Base-by-base conservation (phyloP, 73 alveolate species). In the Tetrahymena malaccensis region DNA sequence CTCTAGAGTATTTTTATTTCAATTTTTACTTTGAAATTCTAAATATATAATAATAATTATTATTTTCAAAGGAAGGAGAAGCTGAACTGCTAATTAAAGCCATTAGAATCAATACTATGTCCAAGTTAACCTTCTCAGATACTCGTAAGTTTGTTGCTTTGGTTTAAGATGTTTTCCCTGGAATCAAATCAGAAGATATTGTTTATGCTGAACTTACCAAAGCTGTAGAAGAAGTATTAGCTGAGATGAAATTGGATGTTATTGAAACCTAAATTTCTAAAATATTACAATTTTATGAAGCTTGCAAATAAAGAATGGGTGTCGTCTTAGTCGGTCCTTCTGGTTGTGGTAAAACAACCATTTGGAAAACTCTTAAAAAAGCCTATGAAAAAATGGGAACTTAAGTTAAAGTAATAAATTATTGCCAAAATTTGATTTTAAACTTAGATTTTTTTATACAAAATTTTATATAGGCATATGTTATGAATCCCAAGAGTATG, bases 261-360 rank as follows among this genome's bases (percentile, higher is more conserved):
- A 99, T 99, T 11, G 99, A 98, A 34, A 97, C 99, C 40, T 99
- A 99, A 96, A 98, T 99, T 94, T 93, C 98, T 94, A 99, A 99
- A 97, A 99, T 99, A 94, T 99, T 99, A 58, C 99, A 99, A 96
- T 99, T 99, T 98, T 99, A 99, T 94, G 99, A 99, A 96, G 99
- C 99, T 35, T 98, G 99, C 21, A 98, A 98, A 93, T 99, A 99
- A 95, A 98, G 99, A 96, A 99, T 99, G 99, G 99, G 99, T 21
- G 99, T 99, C 12, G 99, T 99, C 94, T 97, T 99, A 38, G 99
- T 99, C 22, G 99, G 99, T 1, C 99, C 99, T 4, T 99, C 99
- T 0, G 99, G 99, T 15, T 99, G 99, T 93, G 99, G 99, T 83
- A 99, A 99, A 94, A 98, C 99, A 34, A 99, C 99, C 7, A 99